phyloP scores from a whole-genome alignment of 495 filamentous ascomycete genomes.

The Xylaria telfairii region DNA sequence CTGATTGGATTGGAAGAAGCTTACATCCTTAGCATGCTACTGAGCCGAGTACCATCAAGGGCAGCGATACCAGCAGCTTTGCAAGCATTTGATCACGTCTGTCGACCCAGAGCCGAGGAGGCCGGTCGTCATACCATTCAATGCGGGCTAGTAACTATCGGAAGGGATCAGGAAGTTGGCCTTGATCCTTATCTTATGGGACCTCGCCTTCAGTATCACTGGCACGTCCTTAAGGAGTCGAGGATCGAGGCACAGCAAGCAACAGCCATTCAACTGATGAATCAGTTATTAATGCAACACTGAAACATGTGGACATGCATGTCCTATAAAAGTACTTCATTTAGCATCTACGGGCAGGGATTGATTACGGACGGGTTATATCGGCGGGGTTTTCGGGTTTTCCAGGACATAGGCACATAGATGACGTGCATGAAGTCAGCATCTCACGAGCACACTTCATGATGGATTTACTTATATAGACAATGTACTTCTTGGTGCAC shows the following conservation, averaged over 20 bases:
- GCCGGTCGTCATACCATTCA: conserved; percentile 26
- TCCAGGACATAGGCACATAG: neutral
- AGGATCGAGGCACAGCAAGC: conserved; percentile 24
- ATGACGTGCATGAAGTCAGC: neutral
- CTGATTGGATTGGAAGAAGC: conserved; percentile 36
- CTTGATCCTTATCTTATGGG: conserved; percentile 33
- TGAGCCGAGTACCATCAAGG: conserved; percentile 31
- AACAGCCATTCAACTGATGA: conserved; percentile 32
- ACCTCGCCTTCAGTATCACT: conserved; percentile 29
- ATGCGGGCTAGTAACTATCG: conserved; percentile 30
- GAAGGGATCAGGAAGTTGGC: conserved; percentile 29
- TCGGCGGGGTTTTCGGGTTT: neutral
- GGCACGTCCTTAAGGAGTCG: conserved; percentile 27
- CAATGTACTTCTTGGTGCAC: neutral
- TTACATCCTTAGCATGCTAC: conserved; percentile 32
- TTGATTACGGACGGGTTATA: neutral
- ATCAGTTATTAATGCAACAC: conserved; percentile 25
- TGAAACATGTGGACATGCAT: neutral
- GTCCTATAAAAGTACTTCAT: neutral
- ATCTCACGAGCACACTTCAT: neutral
- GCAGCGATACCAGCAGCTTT: conserved; percentile 35
- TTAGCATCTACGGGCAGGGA: neutral
- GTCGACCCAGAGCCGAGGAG: conserved; percentile 36
- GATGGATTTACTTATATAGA: neutral
- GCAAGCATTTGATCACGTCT: conserved; percentile 35